Evolutionary conservation across 257 asterid genomes (phyloP).

Genomic region (Galeopsis tetrahit): DNA sequence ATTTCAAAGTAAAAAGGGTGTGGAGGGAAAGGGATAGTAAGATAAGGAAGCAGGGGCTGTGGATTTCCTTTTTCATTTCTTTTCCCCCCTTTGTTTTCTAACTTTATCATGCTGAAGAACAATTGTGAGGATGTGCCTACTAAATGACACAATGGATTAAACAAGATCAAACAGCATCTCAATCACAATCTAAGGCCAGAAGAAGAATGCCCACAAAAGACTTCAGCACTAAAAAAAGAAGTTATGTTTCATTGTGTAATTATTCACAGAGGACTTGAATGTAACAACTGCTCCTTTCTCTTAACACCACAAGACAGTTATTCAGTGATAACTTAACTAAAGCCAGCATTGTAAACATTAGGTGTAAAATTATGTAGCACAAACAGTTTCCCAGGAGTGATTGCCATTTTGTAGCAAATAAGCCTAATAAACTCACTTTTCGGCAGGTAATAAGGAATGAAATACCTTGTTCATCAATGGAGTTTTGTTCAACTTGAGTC

Average conservation of each 20-base stretch:
- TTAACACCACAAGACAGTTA: not conserved
- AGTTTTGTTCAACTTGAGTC: constrained; percentile 49
- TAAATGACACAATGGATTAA: constrained; percentile 1
- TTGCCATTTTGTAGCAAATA: not conserved
- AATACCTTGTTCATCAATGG: constrained; percentile 62
- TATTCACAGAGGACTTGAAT: not conserved
- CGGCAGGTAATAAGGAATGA: constrained; percentile 15
- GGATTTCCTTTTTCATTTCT: not conserved
- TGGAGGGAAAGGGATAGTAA: not conserved
- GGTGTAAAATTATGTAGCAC: not conserved
- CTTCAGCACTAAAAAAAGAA: too few relatives aligned
- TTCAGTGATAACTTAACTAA: constrained; percentile 1
- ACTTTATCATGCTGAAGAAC: constrained; percentile 13
- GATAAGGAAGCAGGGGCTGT: constrained; percentile 14
- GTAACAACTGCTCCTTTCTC: not conserved
- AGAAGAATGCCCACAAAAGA: too few relatives aligned
- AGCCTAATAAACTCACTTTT: not conserved
- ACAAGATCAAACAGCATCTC: not conserved
- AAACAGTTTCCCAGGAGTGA: not conserved
- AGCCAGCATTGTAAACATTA: not conserved
- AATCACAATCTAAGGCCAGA: too few relatives aligned
- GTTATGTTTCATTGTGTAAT: not conserved
- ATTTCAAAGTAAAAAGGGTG: not conserved
- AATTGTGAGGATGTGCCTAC: not conserved
- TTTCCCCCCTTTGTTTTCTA: too few relatives aligned